Evolutionary conservation across 1,139 yeast species (phyloP), one percentile per base, ranked within the genome.

Genomic region (Saccharomyces uvarum): DNA sequence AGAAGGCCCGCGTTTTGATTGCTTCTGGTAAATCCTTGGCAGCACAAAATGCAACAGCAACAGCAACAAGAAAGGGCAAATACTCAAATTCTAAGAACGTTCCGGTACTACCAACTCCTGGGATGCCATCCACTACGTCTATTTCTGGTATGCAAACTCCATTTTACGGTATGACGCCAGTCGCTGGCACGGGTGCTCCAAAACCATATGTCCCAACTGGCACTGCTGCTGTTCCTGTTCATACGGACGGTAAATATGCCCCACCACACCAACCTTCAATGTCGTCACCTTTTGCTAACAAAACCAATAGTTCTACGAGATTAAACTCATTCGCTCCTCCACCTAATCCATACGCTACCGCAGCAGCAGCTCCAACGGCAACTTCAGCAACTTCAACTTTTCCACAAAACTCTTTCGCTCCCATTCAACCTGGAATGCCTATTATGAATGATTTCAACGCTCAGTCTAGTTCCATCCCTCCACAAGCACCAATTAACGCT

Each of bases 1-100:
- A 88, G 65, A 86, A 84, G 70, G 95, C 88, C 61, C 83, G 98
- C 65, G 85, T 91, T 47, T 64, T 77, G 48, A 83, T 81, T 63
- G 95, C 96, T 7, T 69, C 74, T n/a, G 75, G 75, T 48, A 62
- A 65, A 51, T 29, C 28, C 21, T 47, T 28, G 27, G 14, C 19
- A n/a, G 28, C 11, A 19, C 48, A n/a, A 14, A 48, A 48, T 9
- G 48, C 27, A 14, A 31, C 27, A 8, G 32, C 47, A 9, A 27
- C 46, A 11, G n/a, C 49, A 29, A 50, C 58, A 53, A 47, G 51
- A 44, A 47, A 51, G 48, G 26, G 51, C 65, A 7, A 55, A 57
- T 14, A 21, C 51, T 38, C 50, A 53, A 19, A 61, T 63, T 27
- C 63, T 64, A 32, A 38, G 44, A 38, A 26, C 24, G 33, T 48